Evolutionary conservation across 495 filamentous ascomycete genomes (phyloP), one percentile per base, ranked within the genome.

Genomic region (Lophiostoma macrostomum): DNA sequence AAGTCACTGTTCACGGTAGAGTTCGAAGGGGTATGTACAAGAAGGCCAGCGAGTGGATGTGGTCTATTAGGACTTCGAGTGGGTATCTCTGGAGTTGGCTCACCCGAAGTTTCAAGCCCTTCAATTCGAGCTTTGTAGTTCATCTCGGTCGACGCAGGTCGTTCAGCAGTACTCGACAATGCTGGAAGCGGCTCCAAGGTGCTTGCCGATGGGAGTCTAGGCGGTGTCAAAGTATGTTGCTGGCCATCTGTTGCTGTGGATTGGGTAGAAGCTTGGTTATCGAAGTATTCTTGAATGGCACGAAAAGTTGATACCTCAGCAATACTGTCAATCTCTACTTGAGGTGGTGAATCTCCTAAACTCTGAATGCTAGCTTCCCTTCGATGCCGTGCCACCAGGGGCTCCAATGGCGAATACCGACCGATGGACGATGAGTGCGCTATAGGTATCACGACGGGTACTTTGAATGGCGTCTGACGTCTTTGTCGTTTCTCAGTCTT

Each of bases 281-380:
- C 36, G 24, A 49, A 50, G 38, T 49, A 57, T 20, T 50, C 44
- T 31, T 57, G 44, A 28, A 43, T 50, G 8, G 46, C 29, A 12
- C 37, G 1, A 29, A 20, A 50, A 13, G 37, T 35, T 16, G 45
- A 57, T 1, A n/a, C 5, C n/a, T 4, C 44, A 1, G 16, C 42
- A 14, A 47, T 32, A 18, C 13, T 30, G 2, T 57, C 44, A 16
- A 44, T 50, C 5, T 48, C 36, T 11, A 27, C 36, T 18, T 40
- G 35, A 1, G 37, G 12, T 5, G 16, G 12, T 23, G 14, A 18
- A 13, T 37, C 24, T 1, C 29, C 24, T 32, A 34, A 2, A 14
- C 4, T 38, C 34, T 30, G 34, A 16, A 37, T 14, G 1, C 25
- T 36, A 6, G 24, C 27, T 18, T 32, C 25, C 20, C 39, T 20